Percentiles rank a stretch among this genome's conserved stretches.
These are phyloP conservation scores for Groenewaldozyma salmanticensis DNA, from an alignment of 805 yeast genomes.

Conservation along the genomic window DNA sequence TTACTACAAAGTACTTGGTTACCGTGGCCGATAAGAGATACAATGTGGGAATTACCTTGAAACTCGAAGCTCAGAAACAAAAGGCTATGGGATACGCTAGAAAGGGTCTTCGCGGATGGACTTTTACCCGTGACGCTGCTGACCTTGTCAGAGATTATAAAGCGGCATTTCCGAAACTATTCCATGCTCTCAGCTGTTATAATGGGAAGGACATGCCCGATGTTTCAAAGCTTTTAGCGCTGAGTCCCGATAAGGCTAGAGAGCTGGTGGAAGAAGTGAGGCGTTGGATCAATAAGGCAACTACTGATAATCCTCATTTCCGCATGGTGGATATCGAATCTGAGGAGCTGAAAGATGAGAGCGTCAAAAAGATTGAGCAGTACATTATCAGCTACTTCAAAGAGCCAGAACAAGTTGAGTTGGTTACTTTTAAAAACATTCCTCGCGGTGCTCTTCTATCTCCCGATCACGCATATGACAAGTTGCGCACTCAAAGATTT, in stretches of 20 bases:
- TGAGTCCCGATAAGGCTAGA: constrained; percentile 22
- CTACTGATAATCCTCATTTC: constrained; percentile 27
- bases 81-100: constrained; percentile 86
- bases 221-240: constrained; percentile 9
- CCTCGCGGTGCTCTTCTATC: constrained; percentile 77
- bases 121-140: constrained; percentile 66
- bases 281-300: constrained; percentile 33
- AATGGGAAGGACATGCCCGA: constrained; percentile 17
- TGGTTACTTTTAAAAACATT: constrained; percentile 60
- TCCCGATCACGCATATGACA: constrained; percentile 61
- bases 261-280: constrained; percentile 32
- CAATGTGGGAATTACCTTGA: constrained; percentile 76
- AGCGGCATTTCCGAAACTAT: constrained; percentile 51
- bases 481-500: constrained; percentile 66
- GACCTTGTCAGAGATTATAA: constrained; percentile 54
- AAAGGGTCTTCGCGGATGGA: constrained; percentile 64
- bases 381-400: constrained; percentile 36
- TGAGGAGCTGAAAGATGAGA: constrained; percentile 60
- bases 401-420: constrained; percentile 35
- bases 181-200: constrained; percentile 28
- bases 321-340: constrained; percentile 64
- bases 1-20: constrained; percentile 66
- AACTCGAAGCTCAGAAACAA: constrained; percentile 65
- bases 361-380: constrained; percentile 59
- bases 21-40: constrained; percentile 42